Base-by-base conservation (phyloP, 495 filamentous ascomycete species). In the Gamarada debralockiae region DNA sequence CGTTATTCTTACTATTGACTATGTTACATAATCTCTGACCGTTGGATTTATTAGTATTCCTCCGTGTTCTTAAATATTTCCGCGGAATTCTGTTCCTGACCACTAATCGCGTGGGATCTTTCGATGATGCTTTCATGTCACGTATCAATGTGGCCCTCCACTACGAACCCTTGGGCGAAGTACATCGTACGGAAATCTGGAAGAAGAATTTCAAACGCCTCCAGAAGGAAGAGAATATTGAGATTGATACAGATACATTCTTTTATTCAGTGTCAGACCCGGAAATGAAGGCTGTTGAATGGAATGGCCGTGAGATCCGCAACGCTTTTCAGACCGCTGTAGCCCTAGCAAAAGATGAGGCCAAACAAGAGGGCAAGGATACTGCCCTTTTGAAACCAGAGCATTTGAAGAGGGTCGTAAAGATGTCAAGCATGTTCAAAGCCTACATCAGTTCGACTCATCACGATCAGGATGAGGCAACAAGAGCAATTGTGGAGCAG, bases 41-140 rank as follows among this genome's bases (percentile, higher is more conserved):
- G n/a, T n/a, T n/a, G n/a, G n/a, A n/a, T n/a, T n/a, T n/a, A n/a
- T n/a, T 23, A 62, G 63, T 54, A 2, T 64, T 67, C 25, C 36
- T 67, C 9, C 57, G 60, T 7, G 42, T 54, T 9, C 52, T 69
- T 14, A 64, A 65, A 48, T 63, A 65, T 25, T 69, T 52, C n/a
- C n/a, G n/a, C n/a, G n/a, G n/a, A n/a, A n/a, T n/a, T n/a, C n/a
- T n/a, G n/a, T n/a, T n/a, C n/a, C 49, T 69, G 0, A 66, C 61
- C 10, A 68, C 67, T 1, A 70, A 68, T 25, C 57, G 65, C 9
- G 43, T 68, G 10, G 52, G 54, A 3, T 24, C 47, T 12, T 64
- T 67, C 52, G 63, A 69, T 36, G 63, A 67, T 17, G 67, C 67
- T 5, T 66, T 70, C 44, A 54, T 63, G 8, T 57, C 46, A 12